phyloP scores from a whole-genome alignment of 108 stramenopile genomes.

The Craspedostauros australis region DNA sequence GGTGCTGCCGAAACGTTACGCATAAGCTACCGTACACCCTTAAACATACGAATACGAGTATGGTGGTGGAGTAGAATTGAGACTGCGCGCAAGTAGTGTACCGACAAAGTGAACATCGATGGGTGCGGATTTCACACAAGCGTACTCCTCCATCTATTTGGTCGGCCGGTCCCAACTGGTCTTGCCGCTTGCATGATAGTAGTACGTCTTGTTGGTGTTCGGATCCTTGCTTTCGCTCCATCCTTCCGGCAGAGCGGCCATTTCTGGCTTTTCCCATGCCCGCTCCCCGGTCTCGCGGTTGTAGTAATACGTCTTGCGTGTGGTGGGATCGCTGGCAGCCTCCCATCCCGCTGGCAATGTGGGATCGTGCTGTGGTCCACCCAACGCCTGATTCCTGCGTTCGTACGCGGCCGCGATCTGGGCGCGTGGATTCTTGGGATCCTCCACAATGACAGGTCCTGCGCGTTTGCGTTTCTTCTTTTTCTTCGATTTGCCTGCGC shows the following conservation, averaged over 20 bases:
- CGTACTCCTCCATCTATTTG: too few species aligned
- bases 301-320: slow-evolving; percentile 73
- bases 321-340: slow-evolving; percentile 51
- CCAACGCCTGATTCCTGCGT: slow-evolving; percentile 40
- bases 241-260: slow-evolving; percentile 42
- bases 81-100: too few species aligned
- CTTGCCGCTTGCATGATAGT: slow-evolving; percentile 54
- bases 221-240: slow-evolving; percentile 60
- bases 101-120: too few species aligned
- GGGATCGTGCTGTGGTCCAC: slow-evolving; percentile 1
- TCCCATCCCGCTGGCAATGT: slow-evolving; percentile 47
- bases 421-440: slow-evolving; percentile 69
- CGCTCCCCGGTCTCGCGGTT: slow-evolving; percentile 45
- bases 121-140: too few species aligned
- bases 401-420: slow-evolving; percentile 55
- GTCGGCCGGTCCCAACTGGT: slow-evolving; percentile 71
- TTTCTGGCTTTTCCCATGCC: slow-evolving; percentile 51
- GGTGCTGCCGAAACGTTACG: too few species aligned
- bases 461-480: slow-evolving; percentile 50
- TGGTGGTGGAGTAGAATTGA: too few species aligned
- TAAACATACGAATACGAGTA: too few species aligned
- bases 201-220: slow-evolving; percentile 55
- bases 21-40: too few species aligned
- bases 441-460: slow-evolving; percentile 33
- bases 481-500: slow-evolving; percentile 15